Evolutionary conservation across 225 moss, liverwort and hornwort genomes (phyloP).

Genomic region (Sphagnum contortum): DNA sequence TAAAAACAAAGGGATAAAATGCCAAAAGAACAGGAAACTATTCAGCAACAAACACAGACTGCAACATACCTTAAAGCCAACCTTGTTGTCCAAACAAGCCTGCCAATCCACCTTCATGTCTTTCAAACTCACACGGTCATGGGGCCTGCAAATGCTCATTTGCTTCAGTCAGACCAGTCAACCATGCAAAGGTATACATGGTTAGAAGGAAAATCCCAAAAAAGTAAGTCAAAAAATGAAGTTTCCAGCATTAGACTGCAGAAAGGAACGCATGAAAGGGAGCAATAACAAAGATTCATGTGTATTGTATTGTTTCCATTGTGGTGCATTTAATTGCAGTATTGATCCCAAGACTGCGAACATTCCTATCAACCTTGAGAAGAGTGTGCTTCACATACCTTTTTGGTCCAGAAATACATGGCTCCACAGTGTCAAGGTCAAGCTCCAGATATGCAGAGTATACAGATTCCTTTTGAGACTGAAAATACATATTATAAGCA

Average conservation of each 20-base stretch:
- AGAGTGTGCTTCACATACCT: conserved; percentile 23
- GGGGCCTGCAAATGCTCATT: conserved; percentile 49
- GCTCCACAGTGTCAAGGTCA: conserved; percentile 74
- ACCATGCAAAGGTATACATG: background rate
- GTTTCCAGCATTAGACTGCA: background rate
- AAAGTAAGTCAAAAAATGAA: too few relatives aligned
- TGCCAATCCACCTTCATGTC: conserved; percentile 98
- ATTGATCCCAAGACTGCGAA: too few relatives aligned
- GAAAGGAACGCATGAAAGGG: background rate
- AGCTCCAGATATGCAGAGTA: conserved; percentile 82
- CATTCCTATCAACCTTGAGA: too few relatives aligned
- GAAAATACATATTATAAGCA: conserved; percentile 6
- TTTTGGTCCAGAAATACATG: conserved; percentile 90
- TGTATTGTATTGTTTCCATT: background rate
- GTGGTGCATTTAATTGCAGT: too few relatives aligned
- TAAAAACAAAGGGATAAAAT: too few relatives aligned
- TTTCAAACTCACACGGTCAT: conserved; percentile 74
- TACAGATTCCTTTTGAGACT: conserved; percentile 58
- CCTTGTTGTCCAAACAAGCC: conserved; percentile 78
- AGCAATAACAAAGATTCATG: background rate
- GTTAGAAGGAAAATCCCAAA: too few relatives aligned
- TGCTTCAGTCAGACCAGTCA: too few relatives aligned
- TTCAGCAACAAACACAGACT: too few relatives aligned
- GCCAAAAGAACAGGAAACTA: too few relatives aligned
- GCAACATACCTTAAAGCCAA: conserved; percentile 79